A percentile compares a stretch with the other conserved stretches of the same genome.
These are phyloP conservation scores for Penicillium cosmopolitanum DNA, from an alignment of 495 filamentous ascomycete species.

Conservation along the genomic window DNA sequence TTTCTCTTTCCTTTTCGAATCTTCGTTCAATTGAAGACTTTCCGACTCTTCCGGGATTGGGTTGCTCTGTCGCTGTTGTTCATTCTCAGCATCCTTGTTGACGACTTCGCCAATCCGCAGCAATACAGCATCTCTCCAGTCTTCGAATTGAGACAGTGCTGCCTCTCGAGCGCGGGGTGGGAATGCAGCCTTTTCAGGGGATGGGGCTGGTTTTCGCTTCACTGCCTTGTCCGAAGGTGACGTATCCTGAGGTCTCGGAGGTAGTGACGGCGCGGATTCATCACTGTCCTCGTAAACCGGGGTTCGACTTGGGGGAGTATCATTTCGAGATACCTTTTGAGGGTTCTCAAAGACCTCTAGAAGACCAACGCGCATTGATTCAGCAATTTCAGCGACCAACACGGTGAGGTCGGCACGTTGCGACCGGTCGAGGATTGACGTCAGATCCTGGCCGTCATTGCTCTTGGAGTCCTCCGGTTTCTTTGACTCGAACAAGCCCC, in stretches of 20 bases:
- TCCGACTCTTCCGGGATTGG: conserved; percentile 21
- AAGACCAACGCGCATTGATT: conserved; percentile 49
- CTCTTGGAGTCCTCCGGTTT: conserved; percentile 25
- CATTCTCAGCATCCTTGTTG: conserved; percentile 55
- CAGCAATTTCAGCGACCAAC: conserved; percentile 46
- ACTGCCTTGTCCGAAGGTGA: not conserved
- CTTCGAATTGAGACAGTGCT: conserved; percentile 60
- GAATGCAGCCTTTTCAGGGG: conserved; percentile 8
- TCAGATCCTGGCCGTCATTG: conserved; percentile 48
- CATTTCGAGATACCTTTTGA: conserved; percentile 7
- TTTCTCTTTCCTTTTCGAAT: conserved; percentile 31
- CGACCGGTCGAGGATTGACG: conserved; percentile 52
- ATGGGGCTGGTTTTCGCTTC: conserved; percentile 12
- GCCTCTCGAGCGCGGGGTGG: conserved; percentile 36
- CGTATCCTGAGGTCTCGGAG: conserved; percentile 19
- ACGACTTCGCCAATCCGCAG: conserved; percentile 67
- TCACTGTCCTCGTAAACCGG: conserved; percentile 3
- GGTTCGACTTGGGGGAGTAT: conserved; percentile 3
- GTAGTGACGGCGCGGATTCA: conserved; percentile 20
- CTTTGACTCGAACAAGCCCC: conserved; percentile 36
- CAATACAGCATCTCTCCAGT: conserved; percentile 65
- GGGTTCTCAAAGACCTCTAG: conserved; percentile 44
- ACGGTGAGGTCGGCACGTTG: conserved; percentile 54
- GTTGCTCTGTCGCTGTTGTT: conserved; percentile 23
- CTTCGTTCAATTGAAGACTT: conserved; percentile 29